phyloP scores from a whole-genome alignment of 1,284 basidiomycete genomes.

The Ceratorhiza oryzae-sativae region DNA sequence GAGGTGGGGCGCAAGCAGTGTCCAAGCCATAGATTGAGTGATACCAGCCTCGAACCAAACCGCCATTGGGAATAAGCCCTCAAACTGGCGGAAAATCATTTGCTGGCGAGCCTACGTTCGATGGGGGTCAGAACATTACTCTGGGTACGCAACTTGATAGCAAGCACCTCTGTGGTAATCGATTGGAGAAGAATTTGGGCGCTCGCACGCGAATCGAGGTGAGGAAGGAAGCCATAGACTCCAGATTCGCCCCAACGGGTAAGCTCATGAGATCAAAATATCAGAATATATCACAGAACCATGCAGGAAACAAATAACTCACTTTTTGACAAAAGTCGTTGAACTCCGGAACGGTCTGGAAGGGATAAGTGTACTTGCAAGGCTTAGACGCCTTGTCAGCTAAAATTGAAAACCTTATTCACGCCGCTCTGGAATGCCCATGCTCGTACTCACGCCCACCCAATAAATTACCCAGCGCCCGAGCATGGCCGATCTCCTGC shows the following conservation, averaged over 20 bases:
- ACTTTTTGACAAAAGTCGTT: slow-evolving; percentile 68
- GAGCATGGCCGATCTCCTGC: slow-evolving; percentile 65
- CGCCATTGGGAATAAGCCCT: slow-evolving; percentile 69
- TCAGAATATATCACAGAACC: background rate
- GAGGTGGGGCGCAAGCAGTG: slow-evolving; percentile 66
- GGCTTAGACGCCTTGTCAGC: slow-evolving; percentile 54
- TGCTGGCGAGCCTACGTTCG: slow-evolving; percentile 59
- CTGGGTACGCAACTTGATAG: background rate
- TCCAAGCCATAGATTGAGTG: slow-evolving; percentile 69
- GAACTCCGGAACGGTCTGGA: slow-evolving; percentile 65
- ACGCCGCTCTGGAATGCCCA: too few species aligned
- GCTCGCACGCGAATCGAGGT: slow-evolving; percentile 65
- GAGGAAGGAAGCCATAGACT: slow-evolving; percentile 66
- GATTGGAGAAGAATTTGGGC: slow-evolving; percentile 65
- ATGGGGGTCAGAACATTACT: background rate
- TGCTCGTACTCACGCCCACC: slow-evolving; percentile 48
- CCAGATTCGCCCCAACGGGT: slow-evolving; percentile 68
- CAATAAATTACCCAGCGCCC: slow-evolving; percentile 59
- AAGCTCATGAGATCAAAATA: slow-evolving; percentile 47
- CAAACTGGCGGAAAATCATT: slow-evolving; percentile 70
- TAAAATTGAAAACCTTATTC: too few species aligned
- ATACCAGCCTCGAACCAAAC: slow-evolving; percentile 62
- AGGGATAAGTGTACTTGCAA: slow-evolving; percentile 70
- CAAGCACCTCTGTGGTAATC: slow-evolving; percentile 64
- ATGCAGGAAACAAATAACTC: slow-evolving; percentile 41